Base-by-base conservation (phyloP, 2,329 filamentous ascomycete genomes). In the Diplodia intermedia region DNA sequence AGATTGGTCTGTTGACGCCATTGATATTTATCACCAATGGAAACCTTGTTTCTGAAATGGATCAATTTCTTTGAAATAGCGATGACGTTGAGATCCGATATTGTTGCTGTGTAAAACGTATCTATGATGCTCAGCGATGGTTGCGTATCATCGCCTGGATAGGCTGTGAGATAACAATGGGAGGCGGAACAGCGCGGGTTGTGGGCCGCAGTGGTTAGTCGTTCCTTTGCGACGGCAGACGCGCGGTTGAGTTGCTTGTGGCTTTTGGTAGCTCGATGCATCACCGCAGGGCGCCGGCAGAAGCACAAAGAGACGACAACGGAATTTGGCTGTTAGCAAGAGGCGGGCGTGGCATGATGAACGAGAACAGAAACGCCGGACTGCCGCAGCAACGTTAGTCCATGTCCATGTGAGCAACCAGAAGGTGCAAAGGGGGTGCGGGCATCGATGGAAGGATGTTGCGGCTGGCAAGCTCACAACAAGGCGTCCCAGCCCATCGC, bases 401-500 rank as follows among this genome's bases (percentile, higher is more conserved):
- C 26, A 38, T 47, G 56, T 47, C n/a, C 38, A 60, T 60, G 38
- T 49, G 56, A n/a, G 43, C 56, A 47, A 12, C 11, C 14, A 18
- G 15, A 29, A 31, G 50, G 7, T 5, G 14, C 23, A 11, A 14
- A n/a, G n/a, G 36, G 23, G 38, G 23, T 4, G 20, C 7, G 38
- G 11, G n/a, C n/a, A 40, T 56, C 12, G 33, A 23, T 56, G 33
- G 53, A 20, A 53, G n/a, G 36, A 23, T 36, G 43, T 62, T 36
- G 43, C 11, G 43, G 56, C 23, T 60, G 23, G 57, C 15, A 38
- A 14, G n/a, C 18, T 14, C 2, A 29, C 50, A 63, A 52, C 29
- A 52, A 63, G 47, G 60, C 60, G 57, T 26, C 38, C 56, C 23
- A 15, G 11, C 14, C 9, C 26, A 20, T 14, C 33, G 54, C 52